Evolutionary conservation across 495 filamentous ascomycete genomes (phyloP).

Genomic region (Sabuloglossum arenarium): DNA sequence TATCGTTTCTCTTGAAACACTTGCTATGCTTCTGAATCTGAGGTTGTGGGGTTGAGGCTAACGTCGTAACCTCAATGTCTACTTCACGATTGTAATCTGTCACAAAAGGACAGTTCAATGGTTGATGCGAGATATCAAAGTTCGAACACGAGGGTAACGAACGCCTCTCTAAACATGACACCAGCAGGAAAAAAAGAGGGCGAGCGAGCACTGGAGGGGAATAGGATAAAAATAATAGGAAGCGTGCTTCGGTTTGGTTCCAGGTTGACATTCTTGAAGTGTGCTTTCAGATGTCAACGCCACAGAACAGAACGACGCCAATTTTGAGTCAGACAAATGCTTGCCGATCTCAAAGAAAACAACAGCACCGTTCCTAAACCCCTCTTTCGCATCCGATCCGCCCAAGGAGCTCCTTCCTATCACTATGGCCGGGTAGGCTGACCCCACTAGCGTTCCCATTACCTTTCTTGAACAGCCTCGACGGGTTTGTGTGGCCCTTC

Average conservation of each 20-base stretch:
- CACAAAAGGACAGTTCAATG: neutral
- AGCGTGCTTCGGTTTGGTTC: neutral
- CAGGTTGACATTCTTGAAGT: neutral
- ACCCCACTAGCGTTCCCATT: slow-evolving; percentile 29
- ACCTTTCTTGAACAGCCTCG: slow-evolving; percentile 22
- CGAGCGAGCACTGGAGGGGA: neutral
- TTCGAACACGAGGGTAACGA: neutral
- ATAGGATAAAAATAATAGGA: neutral
- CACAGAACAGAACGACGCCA: neutral
- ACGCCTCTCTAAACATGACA: neutral
- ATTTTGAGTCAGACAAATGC: neutral
- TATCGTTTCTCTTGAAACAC: neutral
- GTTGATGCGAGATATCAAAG: neutral
- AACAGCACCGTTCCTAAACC: neutral
- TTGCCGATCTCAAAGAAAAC: neutral
- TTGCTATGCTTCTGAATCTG: neutral
- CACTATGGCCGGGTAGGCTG: slow-evolving; percentile 44
- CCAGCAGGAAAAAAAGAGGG: neutral
- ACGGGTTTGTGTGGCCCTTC: slow-evolving; percentile 11
- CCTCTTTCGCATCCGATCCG: slow-evolving; percentile 54
- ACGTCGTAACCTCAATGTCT: neutral
- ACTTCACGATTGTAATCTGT: neutral
- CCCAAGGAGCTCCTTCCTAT: slow-evolving; percentile 50
- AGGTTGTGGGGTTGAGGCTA: neutral
- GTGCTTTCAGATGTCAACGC: neutral